Evolutionary conservation across 345 rosid genomes (phyloP), one percentile per base, ranked within the genome.

Genomic region (Lagerstroemia speciosa): DNA sequence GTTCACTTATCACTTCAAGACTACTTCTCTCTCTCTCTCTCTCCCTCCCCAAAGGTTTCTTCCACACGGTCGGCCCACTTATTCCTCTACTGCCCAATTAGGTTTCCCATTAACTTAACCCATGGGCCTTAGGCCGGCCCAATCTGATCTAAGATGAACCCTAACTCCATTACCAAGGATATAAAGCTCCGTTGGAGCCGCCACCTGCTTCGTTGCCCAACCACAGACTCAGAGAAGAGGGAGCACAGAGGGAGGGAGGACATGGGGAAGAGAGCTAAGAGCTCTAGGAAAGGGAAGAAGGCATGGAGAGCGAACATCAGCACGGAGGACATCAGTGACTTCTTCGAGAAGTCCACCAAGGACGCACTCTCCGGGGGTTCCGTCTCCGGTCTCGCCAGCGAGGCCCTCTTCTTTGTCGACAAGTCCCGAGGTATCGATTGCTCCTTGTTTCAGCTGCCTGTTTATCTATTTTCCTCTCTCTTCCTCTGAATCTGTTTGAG

Each of bases 291-390:
- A 77, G 95, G 96, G 26, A 91, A 94, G 75, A 94, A 94, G 73
- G 97, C 90, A 33, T 94, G 99, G 99, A 87, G 97, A 68, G 96
- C 93, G 0, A 94, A 91, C 83, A 94, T 88, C 43, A 94, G 95
- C 80, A 88, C 95, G 0, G 88, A 82, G 62, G 96, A 91, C 66
- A 81, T 89, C 43, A 83, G 82, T 33, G 88, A 91, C 66, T 94
- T 78, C 89, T 82, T 72, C 64, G 93, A 86, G 75, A 82, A 89
- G 71, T 73, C 93, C 67, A 94, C 91, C 14, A 91, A 80, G 72
- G 96, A 93, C 60, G 92, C 93, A 53, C 94, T 81, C 72, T 81
- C 97, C 58, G 97, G 97, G 20, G 96, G 96, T 43, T 83, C 89
- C 68, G 91, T 94, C 70, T 55, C 93, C 65, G 70, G 83, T 24